Evolutionary conservation across 2,329 filamentous ascomycete species (phyloP), one percentile per base, ranked within the genome.

Genomic region (Trichoderma arundinaceum): DNA sequence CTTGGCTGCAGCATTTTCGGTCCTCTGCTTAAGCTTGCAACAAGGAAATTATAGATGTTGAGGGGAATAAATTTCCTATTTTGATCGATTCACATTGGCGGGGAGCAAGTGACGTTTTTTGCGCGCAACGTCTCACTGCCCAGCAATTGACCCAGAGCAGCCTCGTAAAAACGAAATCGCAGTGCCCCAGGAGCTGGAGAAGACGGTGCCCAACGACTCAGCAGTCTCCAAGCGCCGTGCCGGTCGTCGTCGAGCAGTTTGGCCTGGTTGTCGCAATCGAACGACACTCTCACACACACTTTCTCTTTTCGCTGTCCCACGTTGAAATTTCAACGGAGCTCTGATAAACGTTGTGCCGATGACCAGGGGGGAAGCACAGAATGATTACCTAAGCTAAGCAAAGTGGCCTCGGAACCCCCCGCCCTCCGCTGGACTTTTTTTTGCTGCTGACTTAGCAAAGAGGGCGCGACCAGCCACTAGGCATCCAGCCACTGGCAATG

Each of bases 1-100:
- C 74, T 70, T 64, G 71, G 69, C 56, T 74, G 73, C 15, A 78
- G 68, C 77, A 78, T 78, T 43, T 15, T 71, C 12, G 43, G 17
- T 38, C 63, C 52, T 63, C 2, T 52, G 46, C 22, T 53, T 49
- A 10, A 39, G 3, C 13, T 39, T n/a, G 41, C 52, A 19, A 7
- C 10, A 32, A 22, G 48, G 52, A 48, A 22, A 43, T 13, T 19
- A 33, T 17, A 22, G 15, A 3, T 52, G 7, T 56, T 54, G 35
- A 51, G 46, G 54, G 46, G 17, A 38, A 46, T 54, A 32, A 28
- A 38, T 39, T 58, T 56, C 46, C 56, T 41, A 43, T 59, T n/a
- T 33, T 46, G 32, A 48, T 62, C 49, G 51, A 54, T 38, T 38
- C 52, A 33, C 39, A 41, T 54, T 35, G 35, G 59, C 19, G 65